Conservation (phyloP, 805 yeast species). For the Candida khao-thaluensis region DNA sequence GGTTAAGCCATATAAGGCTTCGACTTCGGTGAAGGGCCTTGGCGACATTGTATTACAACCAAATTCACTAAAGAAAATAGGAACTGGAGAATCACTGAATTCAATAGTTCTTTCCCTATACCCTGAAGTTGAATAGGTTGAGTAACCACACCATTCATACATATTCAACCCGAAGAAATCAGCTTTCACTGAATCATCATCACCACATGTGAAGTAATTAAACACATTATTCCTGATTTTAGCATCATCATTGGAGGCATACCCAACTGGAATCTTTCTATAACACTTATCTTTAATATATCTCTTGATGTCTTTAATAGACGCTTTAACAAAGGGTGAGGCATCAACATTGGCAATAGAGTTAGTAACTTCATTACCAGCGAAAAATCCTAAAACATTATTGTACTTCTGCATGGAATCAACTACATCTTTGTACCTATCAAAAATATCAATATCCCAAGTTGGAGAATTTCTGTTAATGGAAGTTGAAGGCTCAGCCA, state of each 20-base stretch:
- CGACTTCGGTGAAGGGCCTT: slow-evolving; percentile 40
- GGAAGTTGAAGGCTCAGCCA: slow-evolving; percentile 36
- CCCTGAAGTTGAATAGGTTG: slow-evolving; percentile 36
- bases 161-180: slow-evolving; percentile 39
- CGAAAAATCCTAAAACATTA: slow-evolving; percentile 39
- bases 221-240: slow-evolving; percentile 27
- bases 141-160: slow-evolving; percentile 45
- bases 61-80: slow-evolving; percentile 39
- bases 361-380: slow-evolving; percentile 42
- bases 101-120: slow-evolving; percentile 35
- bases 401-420: slow-evolving; percentile 31
- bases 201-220: slow-evolving; percentile 32
- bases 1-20: slow-evolving; percentile 29
- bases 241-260: slow-evolving; percentile 39
- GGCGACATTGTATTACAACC: slow-evolving; percentile 39
- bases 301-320: slow-evolving; percentile 32
- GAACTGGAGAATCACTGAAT: slow-evolving; percentile 30
- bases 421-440: slow-evolving; percentile 33
- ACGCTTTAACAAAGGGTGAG: slow-evolving; percentile 37
- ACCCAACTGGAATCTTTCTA: slow-evolving; percentile 41
- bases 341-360: slow-evolving; percentile 25
- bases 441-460: slow-evolving; percentile 34
- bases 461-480: slow-evolving; percentile 31
- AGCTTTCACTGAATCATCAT: slow-evolving; percentile 18
- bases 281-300: slow-evolving; percentile 28